Percentiles rank a stretch among this genome's conserved stretches.
These are phyloP conservation scores for Aspergillus sp. DNA, from an alignment of 2,329 filamentous ascomycete genomes.

Conservation along the genomic window DNA sequence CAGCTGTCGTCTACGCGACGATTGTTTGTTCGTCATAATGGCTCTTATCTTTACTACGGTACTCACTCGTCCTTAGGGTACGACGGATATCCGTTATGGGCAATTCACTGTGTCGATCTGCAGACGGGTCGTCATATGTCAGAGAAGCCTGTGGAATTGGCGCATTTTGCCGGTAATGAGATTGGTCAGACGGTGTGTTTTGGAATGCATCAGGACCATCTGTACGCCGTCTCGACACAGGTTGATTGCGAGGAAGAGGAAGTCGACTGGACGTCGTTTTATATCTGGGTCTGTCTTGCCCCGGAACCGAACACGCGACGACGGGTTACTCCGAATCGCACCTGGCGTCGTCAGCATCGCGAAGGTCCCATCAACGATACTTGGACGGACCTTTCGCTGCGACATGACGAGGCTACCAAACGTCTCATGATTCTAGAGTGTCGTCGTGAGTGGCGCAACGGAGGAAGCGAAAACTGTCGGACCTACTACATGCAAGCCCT, in stretches of 20 bases:
- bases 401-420: conserved; percentile 53
- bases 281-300: conserved; percentile 59
- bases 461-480: conserved; percentile 52
- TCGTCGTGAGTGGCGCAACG: conserved; percentile 59
- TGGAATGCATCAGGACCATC: conserved; percentile 57
- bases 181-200: conserved; percentile 65
- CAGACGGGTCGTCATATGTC: conserved; percentile 33
- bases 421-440: conserved; percentile 58
- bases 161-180: conserved; percentile 56
- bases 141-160: conserved; percentile 45
- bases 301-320: conserved; percentile 38
- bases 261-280: conserved; percentile 62
- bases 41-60: conserved; percentile 58
- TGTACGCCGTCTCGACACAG: conserved; percentile 66
- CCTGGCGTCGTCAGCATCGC: conserved; percentile 60
- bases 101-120: conserved; percentile 50
- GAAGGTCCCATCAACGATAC: conserved; percentile 69
- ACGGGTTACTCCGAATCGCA: conserved; percentile 39
- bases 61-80: conserved; percentile 51
- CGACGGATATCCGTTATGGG: conserved; percentile 58
- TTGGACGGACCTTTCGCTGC: conserved; percentile 62
- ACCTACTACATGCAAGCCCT: conserved; percentile 56
- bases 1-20: conserved; percentile 45
- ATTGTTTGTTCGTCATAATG: conserved; percentile 62
- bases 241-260: conserved; percentile 57